phyloP scores from a whole-genome alignment of 352 stramenopile genomes.

The Phytophthora nicotianae region DNA sequence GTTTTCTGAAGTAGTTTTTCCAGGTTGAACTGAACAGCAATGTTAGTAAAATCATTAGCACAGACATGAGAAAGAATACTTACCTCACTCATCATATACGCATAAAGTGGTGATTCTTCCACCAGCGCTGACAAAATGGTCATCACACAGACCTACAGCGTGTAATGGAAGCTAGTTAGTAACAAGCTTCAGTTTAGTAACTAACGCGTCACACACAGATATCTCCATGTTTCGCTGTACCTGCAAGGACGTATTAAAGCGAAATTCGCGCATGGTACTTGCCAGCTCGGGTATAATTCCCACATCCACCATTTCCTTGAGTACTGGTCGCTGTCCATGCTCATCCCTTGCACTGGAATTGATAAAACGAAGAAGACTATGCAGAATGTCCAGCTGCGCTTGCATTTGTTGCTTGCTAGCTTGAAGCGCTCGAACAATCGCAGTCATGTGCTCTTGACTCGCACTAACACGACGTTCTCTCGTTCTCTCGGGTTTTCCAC shows the following conservation, averaged over 20 bases:
- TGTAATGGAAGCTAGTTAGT: too few relatives aligned
- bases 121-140: constrained; percentile 51
- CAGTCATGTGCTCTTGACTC: constrained; percentile 16
- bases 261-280: constrained; percentile 66
- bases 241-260: constrained; percentile 60
- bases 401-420: constrained; percentile 43
- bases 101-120: constrained; percentile 54
- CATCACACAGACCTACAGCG: constrained; percentile 45
- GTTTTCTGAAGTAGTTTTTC: constrained; percentile 51
- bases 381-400: constrained; percentile 46
- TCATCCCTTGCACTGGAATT: constrained; percentile 30
- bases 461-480: constrained; percentile 18
- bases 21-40: constrained; percentile 19
- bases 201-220: too few relatives aligned
- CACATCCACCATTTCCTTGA: constrained; percentile 51
- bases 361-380: constrained; percentile 45
- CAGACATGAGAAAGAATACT: neutral
- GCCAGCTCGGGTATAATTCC: constrained; percentile 44
- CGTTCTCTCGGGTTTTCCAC: constrained; percentile 3
- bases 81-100: constrained; percentile 68
- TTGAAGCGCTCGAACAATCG: constrained; percentile 43
- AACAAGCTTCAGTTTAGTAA: too few relatives aligned
- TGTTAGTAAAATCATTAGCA: neutral
- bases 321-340: constrained; percentile 27
- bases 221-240: constrained; percentile 15